Conservation (phyloP, 2,329 filamentous ascomycete species). For the Xylariales sp. region DNA sequence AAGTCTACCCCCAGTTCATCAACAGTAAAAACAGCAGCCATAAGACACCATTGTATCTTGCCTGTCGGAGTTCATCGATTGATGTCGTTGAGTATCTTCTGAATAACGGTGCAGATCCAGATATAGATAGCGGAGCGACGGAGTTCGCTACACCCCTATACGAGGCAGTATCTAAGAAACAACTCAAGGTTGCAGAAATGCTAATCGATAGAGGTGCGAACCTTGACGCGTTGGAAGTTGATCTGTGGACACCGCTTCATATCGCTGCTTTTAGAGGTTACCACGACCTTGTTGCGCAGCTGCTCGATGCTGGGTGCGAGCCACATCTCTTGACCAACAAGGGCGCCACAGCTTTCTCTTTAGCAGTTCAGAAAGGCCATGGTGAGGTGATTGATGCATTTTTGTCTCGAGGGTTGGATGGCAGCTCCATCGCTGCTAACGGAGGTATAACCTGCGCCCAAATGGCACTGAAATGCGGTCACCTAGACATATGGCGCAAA, state of each 20-base stretch:
- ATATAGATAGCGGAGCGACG: neutral
- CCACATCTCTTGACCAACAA: neutral
- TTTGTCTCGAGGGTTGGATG: neutral
- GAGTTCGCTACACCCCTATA: neutral
- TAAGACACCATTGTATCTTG: neutral
- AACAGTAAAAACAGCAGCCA: neutral
- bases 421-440: neutral
- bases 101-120: neutral
- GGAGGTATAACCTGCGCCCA: neutral
- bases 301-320: neutral
- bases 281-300: neutral
- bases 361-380: neutral
- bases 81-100: neutral
- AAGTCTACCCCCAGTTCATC: neutral
- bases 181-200: neutral
- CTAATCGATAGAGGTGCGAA: neutral
- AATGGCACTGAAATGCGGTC: neutral
- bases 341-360: neutral
- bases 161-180: neutral
- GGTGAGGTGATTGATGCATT: neutral
- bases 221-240: neutral
- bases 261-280: neutral
- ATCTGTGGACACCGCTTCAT: neutral
- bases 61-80: neutral
- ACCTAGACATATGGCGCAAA: neutral